Conservation (phyloP, 106 monocot genomes). For the Allium sativum region DNA sequence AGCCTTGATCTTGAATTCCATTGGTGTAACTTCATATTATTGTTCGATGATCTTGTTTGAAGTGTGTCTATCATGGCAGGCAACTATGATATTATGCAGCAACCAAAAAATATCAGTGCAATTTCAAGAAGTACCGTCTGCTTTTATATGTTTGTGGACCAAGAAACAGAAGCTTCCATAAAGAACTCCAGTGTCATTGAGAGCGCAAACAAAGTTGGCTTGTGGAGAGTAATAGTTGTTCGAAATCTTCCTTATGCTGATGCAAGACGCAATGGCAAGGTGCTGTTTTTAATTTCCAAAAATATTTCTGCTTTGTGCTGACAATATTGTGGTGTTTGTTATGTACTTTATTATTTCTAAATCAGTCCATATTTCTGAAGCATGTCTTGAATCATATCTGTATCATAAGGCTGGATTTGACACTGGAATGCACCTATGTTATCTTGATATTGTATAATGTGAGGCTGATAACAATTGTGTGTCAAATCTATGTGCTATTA, state of each 20-base stretch:
- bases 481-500: too few species aligned
- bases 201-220: constrained; percentile 37
- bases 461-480: too few species aligned
- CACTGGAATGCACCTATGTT: too few species aligned
- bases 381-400: too few species aligned
- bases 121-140: constrained; percentile 39
- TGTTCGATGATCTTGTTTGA: constrained; percentile 4
- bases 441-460: too few species aligned
- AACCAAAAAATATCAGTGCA: constrained; percentile 76
- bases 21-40: not conserved
- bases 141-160: constrained; percentile 87
- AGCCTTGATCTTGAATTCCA: not conserved
- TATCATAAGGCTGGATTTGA: too few species aligned
- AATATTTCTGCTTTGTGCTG: too few species aligned
- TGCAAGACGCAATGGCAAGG: constrained; percentile 71
- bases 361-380: too few species aligned
- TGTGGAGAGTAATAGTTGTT: constrained; percentile 87
- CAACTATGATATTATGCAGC: constrained; percentile 92
- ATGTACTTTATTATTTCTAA: too few species aligned
- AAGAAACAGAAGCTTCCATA: constrained; percentile 69
- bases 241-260: constrained; percentile 81
- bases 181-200: constrained; percentile 55
- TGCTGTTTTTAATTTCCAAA: not conserved
- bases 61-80: constrained; percentile 32
- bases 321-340: too few species aligned